These are phyloP conservation scores for Cryphonectria japonica DNA, from an alignment of 2,329 filamentous ascomycete genomes.

Conservation along the genomic window DNA sequence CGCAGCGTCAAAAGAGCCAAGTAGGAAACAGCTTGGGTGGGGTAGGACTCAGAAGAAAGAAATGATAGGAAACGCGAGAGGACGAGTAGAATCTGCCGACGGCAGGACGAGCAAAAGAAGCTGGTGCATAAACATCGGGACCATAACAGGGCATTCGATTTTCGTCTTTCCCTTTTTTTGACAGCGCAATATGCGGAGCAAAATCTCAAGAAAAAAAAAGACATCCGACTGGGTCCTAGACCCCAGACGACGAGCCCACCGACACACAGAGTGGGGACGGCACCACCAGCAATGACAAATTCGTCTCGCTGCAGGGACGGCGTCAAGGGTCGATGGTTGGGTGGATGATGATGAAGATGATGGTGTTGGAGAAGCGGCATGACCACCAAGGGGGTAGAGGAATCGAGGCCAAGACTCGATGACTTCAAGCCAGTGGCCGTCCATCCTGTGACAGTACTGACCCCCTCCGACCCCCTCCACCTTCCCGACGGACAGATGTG, in stretches of 20 bases:
- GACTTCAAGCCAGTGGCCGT: slow-evolving; percentile 2
- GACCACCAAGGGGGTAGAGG: slow-evolving; percentile 15
- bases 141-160: neutral
- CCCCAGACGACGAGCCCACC: slow-evolving; percentile 3
- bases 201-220: slow-evolving; percentile 14
- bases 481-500: slow-evolving; percentile 17
- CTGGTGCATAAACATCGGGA: neutral
- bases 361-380: slow-evolving; percentile 20
- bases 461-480: neutral
- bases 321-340: neutral
- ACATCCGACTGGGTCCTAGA: neutral
- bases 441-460: neutral
- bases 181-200: slow-evolving; percentile 35
- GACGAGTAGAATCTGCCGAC: neutral
- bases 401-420: slow-evolving; percentile 17
- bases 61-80: neutral
- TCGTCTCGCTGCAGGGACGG: slow-evolving; percentile 20
- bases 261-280: slow-evolving; percentile 15
- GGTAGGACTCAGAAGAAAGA: neutral
- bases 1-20: neutral
- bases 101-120: neutral
- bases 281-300: slow-evolving; percentile 20
- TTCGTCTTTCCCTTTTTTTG: neutral
- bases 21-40: neutral
- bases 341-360: slow-evolving; percentile 2